A percentile compares a stretch with the other conserved stretches of the same genome.
phyloP scores from a whole-genome alignment of 345 rosid species.

The Sapria himalayana region DNA sequence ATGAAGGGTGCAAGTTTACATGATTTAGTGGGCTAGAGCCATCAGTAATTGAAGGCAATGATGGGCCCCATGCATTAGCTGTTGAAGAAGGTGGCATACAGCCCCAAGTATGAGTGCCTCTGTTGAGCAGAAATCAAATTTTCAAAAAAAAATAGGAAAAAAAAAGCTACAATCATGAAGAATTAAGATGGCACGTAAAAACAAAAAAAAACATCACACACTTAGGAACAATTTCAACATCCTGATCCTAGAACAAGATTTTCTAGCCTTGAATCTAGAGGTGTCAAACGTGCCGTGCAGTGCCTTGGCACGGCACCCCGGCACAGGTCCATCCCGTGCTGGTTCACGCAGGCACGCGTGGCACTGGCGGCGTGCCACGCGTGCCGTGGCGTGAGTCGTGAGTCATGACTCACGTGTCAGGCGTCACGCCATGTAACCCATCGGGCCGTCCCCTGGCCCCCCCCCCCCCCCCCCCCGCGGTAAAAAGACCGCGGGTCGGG shows the following conservation, averaged over 20 bases:
- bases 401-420: too few species aligned
- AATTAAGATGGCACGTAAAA: conserved; percentile 1
- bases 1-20: conserved; percentile 77
- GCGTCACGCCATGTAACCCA: too few species aligned
- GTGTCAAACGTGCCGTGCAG: too few species aligned
- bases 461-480: too few species aligned
- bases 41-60: conserved; percentile 58
- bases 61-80: conserved; percentile 86
- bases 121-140: conserved; percentile 10
- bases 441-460: too few species aligned
- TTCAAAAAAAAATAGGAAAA: conserved; percentile 1
- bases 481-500: too few species aligned
- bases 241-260: conserved; percentile 90
- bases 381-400: too few species aligned
- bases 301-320: too few species aligned
- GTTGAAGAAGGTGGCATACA: conserved; percentile 46
- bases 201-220: conserved; percentile 18
- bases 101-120: conserved; percentile 96
- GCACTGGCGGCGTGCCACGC: too few species aligned
- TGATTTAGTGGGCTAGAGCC: conserved; percentile 61
- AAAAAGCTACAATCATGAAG: too few species aligned
- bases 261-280: conserved; percentile 57
- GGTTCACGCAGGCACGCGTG: too few species aligned
- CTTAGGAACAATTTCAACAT: conserved; percentile 98
- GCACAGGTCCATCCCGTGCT: too few species aligned